Conservation (phyloP, 176 grass and related monocot genomes). For the Coix lacrymajobi region DNA sequence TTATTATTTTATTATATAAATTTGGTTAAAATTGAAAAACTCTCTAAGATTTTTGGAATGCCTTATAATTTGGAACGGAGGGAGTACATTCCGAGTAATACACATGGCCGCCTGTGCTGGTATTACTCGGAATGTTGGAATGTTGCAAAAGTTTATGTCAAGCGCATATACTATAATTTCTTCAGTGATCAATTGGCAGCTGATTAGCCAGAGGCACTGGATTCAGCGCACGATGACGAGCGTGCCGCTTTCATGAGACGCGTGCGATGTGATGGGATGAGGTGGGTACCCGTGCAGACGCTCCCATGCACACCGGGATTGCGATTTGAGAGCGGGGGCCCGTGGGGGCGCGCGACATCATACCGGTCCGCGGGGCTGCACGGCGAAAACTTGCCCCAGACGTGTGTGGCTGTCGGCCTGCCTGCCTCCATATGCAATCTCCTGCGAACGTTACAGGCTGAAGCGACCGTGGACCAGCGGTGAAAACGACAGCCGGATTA, state of each 20-base stretch:
- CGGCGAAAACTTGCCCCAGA: background rate
- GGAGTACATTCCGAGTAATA: no score
- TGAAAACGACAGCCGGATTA: background rate
- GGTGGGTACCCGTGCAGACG: background rate
- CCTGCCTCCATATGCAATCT: background rate
- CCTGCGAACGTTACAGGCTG: background rate
- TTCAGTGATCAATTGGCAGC: background rate
- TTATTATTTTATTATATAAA: no score
- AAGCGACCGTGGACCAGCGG: background rate
- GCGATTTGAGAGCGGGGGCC: background rate
- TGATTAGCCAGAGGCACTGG: background rate
- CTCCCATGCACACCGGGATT: background rate
- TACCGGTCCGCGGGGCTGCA: background rate
- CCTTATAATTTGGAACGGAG: no score
- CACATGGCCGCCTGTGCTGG: no score
- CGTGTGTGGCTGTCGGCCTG: background rate
- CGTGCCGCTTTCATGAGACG: background rate
- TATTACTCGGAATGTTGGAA: no score
- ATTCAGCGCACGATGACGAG: background rate
- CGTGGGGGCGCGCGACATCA: background rate
- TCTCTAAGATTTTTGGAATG: no score
- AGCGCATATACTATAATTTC: background rate
- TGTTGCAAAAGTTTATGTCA: background rate
- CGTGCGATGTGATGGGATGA: slow-evolving; percentile 4
- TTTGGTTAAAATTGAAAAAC: no score